phyloP scores from a whole-genome alignment of 2,329 filamentous ascomycete species.

The Stachybotrys chartarum region DNA sequence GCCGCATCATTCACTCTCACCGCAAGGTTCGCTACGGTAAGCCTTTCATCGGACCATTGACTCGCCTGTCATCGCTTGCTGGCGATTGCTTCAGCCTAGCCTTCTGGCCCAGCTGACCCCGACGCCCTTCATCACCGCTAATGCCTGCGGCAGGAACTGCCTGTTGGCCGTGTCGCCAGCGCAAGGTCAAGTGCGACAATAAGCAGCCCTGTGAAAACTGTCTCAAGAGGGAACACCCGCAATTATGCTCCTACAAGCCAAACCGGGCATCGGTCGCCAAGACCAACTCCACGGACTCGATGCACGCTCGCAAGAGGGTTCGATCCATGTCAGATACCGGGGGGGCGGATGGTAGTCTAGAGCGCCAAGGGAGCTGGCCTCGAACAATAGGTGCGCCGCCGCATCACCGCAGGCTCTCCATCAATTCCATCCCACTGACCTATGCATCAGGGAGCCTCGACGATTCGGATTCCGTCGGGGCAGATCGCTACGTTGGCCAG shows the following conservation, averaged over 20 bases:
- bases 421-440: slow-evolving; percentile 8
- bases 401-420: slow-evolving; percentile 6
- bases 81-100: neutral
- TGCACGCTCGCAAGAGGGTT: slow-evolving; percentile 22
- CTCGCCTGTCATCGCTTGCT: too few relatives aligned
- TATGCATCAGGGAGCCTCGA: slow-evolving; percentile 31
- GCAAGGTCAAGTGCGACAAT: slow-evolving; percentile 65
- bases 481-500: slow-evolving; percentile 56
- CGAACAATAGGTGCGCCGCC: slow-evolving; percentile 28
- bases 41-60: slow-evolving; percentile 15
- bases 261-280: slow-evolving; percentile 38
- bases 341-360: slow-evolving; percentile 24
- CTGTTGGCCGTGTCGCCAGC: slow-evolving; percentile 61
- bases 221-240: slow-evolving; percentile 57
- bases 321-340: slow-evolving; percentile 22
- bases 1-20: slow-evolving; percentile 61
- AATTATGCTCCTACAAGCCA: slow-evolving; percentile 61
- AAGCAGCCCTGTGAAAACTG: slow-evolving; percentile 63
- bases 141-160: slow-evolving; percentile 41
- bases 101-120: neutral
- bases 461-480: slow-evolving; percentile 45
- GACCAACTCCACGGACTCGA: slow-evolving; percentile 19
- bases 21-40: slow-evolving; percentile 62
- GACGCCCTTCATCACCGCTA: slow-evolving; percentile 5
- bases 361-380: slow-evolving; percentile 35